Conservation (phyloP, 2,329 filamentous ascomycete genomes). For the Calonectria pseudoturangicola region DNA sequence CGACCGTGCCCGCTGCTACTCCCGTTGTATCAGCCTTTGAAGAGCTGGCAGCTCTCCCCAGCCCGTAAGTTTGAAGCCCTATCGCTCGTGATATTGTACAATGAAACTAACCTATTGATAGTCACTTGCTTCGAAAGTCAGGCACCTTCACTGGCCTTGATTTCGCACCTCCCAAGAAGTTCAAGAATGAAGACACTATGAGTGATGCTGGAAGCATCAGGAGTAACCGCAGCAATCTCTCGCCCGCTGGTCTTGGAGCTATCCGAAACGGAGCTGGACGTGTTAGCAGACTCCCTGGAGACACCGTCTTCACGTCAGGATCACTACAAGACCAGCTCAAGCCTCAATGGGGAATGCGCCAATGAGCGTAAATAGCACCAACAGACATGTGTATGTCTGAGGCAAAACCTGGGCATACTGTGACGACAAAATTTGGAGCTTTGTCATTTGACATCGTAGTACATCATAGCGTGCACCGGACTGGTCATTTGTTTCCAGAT, state of each 20-base stretch:
- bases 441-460: conserved; percentile 54
- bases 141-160: conserved; percentile 86
- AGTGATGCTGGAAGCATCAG: conserved; percentile 80
- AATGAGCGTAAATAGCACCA: conserved; percentile 54
- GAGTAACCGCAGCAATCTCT: conserved; percentile 84
- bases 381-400: conserved; percentile 28
- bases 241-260: conserved; percentile 79
- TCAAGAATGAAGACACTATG: conserved; percentile 77
- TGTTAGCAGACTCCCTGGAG: conserved; percentile 87
- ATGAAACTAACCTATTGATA: conserved; percentile 60
- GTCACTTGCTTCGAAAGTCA: conserved; percentile 84
- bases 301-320: conserved; percentile 85
- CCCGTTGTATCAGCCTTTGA: conserved; percentile 90
- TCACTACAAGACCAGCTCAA: conserved; percentile 78
- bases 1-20: conserved; percentile 82
- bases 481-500: conserved; percentile 48
- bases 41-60: conserved; percentile 88
- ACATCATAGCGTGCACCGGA: conserved; percentile 54
- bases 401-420: conserved; percentile 25
- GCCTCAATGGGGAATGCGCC: conserved; percentile 75
- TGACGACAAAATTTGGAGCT: conserved; percentile 41
- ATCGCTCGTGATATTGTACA: too few species aligned
- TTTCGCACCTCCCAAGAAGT: conserved; percentile 86
- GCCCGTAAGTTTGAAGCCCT: conserved; percentile 81
- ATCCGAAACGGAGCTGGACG: conserved; percentile 90